Percentiles rank a stretch among this genome's conserved stretches.
phyloP scores from a whole-genome alignment of 2,329 filamentous ascomycete genomes.

The Plenodomus biglobosus region DNA sequence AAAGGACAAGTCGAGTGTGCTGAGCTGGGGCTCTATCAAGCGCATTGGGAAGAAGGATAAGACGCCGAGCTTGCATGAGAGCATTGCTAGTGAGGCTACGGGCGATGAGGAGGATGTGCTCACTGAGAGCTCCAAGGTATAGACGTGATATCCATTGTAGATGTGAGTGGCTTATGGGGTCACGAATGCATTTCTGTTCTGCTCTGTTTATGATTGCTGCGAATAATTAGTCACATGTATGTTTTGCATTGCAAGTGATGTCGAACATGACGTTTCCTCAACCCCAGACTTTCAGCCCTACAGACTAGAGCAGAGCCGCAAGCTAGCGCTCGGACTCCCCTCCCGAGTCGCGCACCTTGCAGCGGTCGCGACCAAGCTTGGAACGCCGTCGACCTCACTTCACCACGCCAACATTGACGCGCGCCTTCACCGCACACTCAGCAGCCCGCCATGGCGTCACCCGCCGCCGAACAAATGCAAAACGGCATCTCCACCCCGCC shows the following conservation, averaged over 20 bases:
- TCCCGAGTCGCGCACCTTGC: not conserved
- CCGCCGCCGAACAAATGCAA: conserved; percentile 34
- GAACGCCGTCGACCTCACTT: not conserved
- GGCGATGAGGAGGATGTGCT: conserved; percentile 35
- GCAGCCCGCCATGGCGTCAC: conserved; percentile 41
- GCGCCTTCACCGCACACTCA: conserved; percentile 4
- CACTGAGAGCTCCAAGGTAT: not conserved
- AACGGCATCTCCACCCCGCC: conserved; percentile 47
- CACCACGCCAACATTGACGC: not conserved
- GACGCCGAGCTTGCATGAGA: conserved; percentile 52
- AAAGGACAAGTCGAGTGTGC: conserved; percentile 43
- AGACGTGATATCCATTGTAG: too few species aligned
- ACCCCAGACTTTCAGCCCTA: conserved; percentile 18
- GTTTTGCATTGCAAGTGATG: too few species aligned
- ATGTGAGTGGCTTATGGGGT: not conserved
- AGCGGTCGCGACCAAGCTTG: conserved; percentile 4
- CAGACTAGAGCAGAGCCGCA: conserved; percentile 12
- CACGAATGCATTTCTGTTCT: not conserved
- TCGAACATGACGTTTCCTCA: conserved; percentile 6
- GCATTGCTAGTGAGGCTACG: conserved; percentile 47
- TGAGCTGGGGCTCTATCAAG: conserved; percentile 51
- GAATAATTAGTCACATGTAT: too few species aligned
- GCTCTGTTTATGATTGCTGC: not conserved
- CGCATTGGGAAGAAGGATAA: conserved; percentile 49
- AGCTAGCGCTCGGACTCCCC: conserved; percentile 8